These are phyloP conservation scores for Cutaneotrichosporon daszewskae DNA, from an alignment of 1,284 basidiomycete genomes.

Conservation along the genomic window DNA sequence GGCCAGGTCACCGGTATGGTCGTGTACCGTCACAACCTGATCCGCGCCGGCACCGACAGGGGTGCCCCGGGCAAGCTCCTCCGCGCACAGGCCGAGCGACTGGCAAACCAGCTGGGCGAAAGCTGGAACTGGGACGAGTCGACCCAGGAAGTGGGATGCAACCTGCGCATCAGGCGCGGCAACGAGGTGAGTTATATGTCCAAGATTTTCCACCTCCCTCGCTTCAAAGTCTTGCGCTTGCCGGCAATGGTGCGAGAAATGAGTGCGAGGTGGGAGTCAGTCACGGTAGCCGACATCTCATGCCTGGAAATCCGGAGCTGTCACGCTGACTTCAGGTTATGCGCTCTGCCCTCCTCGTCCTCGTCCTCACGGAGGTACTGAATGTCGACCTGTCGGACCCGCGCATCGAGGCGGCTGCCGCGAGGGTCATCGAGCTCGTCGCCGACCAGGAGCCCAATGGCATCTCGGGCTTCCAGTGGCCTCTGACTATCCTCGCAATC, in stretches of 20 bases:
- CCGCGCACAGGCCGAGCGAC: slow-evolving; percentile 10
- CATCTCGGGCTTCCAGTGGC: slow-evolving; percentile 17
- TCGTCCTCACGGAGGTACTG: slow-evolving; percentile 20
- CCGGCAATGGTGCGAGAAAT: too few species aligned
- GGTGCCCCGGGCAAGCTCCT: slow-evolving; percentile 3
- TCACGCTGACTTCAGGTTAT: too few species aligned
- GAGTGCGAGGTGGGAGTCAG: too few species aligned
- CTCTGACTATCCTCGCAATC: slow-evolving; percentile 17
- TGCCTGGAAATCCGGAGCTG: too few species aligned
- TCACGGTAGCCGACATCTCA: too few species aligned
- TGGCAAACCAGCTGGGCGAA: slow-evolving; percentile 6
- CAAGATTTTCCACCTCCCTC: too few species aligned
- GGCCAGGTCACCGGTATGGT: slow-evolving; percentile 17
- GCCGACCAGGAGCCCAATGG: slow-evolving; percentile 12
- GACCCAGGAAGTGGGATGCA: slow-evolving; percentile 11
- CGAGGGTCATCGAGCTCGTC: slow-evolving; percentile 15
- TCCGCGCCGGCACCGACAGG: slow-evolving; percentile 7
- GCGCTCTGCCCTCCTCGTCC: slow-evolving; percentile 12
- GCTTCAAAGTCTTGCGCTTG: too few species aligned
- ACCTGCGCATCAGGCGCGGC: slow-evolving; percentile 16
- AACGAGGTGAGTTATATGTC: too few species aligned
- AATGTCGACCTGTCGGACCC: slow-evolving; percentile 10
- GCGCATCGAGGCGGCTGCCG: slow-evolving; percentile 2
- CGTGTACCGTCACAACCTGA: slow-evolving; percentile 6
- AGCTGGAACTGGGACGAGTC: slow-evolving; percentile 12